Evolutionary conservation across 225 moss, liverwort and hornwort genomes (phyloP), one percentile per base, ranked within the genome.

Genomic region (Rhytidiadelphus loreus): DNA sequence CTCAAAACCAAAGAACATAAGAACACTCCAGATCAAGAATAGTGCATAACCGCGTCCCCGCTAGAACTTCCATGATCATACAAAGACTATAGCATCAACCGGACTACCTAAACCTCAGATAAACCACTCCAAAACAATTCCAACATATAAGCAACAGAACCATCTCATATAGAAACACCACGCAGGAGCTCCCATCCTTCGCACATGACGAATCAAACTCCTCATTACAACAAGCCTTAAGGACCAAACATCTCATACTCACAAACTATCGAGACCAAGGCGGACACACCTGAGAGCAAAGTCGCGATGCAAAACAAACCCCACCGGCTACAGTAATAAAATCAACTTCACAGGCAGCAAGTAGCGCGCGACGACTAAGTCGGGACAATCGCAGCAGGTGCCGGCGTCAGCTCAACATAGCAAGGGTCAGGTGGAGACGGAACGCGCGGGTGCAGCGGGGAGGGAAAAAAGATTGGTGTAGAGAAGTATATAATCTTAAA

Each of bases 381-480:
- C 30, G n/a, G n/a, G 55, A 83, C 77, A 69, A 77, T 41, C 61
- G 53, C 44, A 35, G 15, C 13, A 41, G 73, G 65, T 29, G 43
- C 81, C 64, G 48, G 39, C 55, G 74, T 64, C 26, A 26, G 53
- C 75, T 35, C 14, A 14, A 41, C 14, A 14, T 8, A 70, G 6
- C 28, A 43, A 25, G 72, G 16, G 10, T 28, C 28, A 0, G 43
- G 16, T 6, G n/a, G 44, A 52, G 76, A 17, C 16, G n/a, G 7
- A 16, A 66, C 41, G 87, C 41, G 26, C n/a, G 55, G 16, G 11
- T 16, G 15, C 29, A 19, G 65, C 14, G 11, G 22, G 43, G 19
- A 24, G 3, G 28, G 9, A 3, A 16, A 8, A 3, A 12, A 5
- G 70, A 14, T 2, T 1, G 0, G 15, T 4, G 10, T 1, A 46